phyloP scores from a whole-genome alignment of 257 asterid species.

The Lavandula angustifolia region DNA sequence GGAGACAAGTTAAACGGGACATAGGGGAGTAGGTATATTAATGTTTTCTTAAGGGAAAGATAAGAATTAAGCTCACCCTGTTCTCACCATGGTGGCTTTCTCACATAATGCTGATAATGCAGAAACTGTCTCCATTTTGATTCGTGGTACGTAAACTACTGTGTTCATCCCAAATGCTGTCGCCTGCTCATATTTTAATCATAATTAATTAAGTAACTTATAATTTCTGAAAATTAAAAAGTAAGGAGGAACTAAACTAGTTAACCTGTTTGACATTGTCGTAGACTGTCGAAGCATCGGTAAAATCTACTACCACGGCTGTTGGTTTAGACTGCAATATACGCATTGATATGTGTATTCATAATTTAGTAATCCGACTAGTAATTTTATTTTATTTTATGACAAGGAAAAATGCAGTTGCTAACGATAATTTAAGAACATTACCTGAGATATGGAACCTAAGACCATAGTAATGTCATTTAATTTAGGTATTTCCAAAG shows the following conservation, averaged over 20 bases:
- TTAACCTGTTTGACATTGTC: conserved; percentile 84
- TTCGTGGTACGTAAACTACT: conserved; percentile 69
- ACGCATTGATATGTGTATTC: too few relatives aligned
- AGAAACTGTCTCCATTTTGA: conserved; percentile 64
- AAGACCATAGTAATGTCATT: conserved; percentile 84
- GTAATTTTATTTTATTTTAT: too few relatives aligned
- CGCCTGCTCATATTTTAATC: conserved; percentile 43
- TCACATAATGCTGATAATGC: conserved; percentile 84
- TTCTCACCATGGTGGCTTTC: conserved; percentile 94
- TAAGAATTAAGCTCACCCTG: conserved; percentile 57
- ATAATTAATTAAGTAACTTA: not conserved
- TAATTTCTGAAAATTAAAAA: not conserved
- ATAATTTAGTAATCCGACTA: too few relatives aligned
- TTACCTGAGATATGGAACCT: conserved; percentile 90
- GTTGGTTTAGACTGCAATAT: conserved; percentile 58
- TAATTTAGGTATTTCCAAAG: conserved; percentile 77
- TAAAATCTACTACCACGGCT: conserved; percentile 84
- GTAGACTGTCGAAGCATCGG: conserved; percentile 78
- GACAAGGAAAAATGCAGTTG: too few relatives aligned
- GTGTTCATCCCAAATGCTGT: conserved; percentile 86
- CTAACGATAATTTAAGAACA: not conserved
- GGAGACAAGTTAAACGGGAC: too few relatives aligned
- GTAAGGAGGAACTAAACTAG: conserved; percentile 23
- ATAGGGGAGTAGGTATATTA: too few relatives aligned
- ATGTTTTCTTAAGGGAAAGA: too few relatives aligned